phyloP scores from a whole-genome alignment of 345 rosid species.

The Pelargonium nanum region DNA sequence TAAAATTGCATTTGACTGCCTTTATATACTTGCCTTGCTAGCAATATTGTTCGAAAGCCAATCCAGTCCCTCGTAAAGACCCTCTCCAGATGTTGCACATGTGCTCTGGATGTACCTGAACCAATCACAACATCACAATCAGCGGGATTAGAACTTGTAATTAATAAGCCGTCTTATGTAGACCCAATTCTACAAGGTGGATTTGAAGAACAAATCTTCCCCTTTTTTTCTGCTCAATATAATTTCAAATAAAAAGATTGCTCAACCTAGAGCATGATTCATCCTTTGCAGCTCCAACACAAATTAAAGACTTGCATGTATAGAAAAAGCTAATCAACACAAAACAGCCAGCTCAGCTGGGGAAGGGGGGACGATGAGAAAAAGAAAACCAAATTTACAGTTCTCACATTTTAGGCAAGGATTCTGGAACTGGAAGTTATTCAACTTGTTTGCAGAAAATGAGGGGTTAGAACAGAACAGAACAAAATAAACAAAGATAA shows the following conservation, averaged over 20 bases:
- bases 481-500: neutral
- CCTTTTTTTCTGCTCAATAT: neutral
- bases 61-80: constrained; percentile 73
- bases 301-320: neutral
- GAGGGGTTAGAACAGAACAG: neutral
- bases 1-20: too few species aligned
- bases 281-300: neutral
- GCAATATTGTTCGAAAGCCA: constrained; percentile 82
- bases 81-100: constrained; percentile 76
- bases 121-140: neutral
- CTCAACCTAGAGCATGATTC: neutral
- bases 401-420: neutral
- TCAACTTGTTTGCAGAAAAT: neutral
- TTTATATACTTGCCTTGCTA: constrained; percentile 20
- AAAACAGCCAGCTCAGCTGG: too few species aligned
- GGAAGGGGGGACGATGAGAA: neutral
- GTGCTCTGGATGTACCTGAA: constrained; percentile 84
- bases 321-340: neutral
- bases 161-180: neutral
- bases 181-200: neutral
- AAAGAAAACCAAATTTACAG: neutral
- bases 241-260: neutral
- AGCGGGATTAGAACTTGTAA: neutral
- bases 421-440: too few species aligned
- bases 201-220: neutral